These are phyloP conservation scores for Sicyos edulis DNA, from an alignment of 306 rosid species.

Conservation along the genomic window DNA sequence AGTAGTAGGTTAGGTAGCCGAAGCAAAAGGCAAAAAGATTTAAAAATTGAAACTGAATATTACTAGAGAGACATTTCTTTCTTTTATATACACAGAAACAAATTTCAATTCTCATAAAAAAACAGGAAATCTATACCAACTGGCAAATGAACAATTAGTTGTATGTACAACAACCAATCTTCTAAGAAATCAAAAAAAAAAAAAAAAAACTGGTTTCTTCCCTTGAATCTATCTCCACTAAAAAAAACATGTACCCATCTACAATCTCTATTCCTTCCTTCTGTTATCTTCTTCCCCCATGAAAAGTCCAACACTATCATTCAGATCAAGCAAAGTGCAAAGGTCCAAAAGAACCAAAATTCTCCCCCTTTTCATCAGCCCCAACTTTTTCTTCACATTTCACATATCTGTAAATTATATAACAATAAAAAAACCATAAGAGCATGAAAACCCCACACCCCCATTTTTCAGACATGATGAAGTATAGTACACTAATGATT, in stretches of 20 bases:
- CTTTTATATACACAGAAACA: neutral
- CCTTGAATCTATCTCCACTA: neutral
- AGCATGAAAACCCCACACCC: neutral
- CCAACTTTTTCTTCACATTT: too few relatives aligned
- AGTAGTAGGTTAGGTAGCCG: too few relatives aligned
- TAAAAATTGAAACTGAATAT: too few relatives aligned
- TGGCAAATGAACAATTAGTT: neutral
- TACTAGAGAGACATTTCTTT: too few relatives aligned
- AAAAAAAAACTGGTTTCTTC: neutral
- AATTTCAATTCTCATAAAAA: neutral
- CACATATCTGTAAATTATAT: conserved; percentile 4
- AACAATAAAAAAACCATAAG: neutral
- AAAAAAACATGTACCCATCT: too few relatives aligned
- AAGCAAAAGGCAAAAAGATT: too few relatives aligned
- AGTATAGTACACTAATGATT: neutral
- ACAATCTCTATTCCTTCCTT: neutral
- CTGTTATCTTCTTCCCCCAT: neutral
- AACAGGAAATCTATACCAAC: neutral
- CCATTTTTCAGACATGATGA: too few relatives aligned
- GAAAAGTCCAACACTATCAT: neutral
- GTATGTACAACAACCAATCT: neutral
- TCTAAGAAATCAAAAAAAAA: too few relatives aligned
- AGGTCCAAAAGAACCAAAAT: neutral
- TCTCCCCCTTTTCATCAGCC: neutral
- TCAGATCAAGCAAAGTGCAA: neutral